Evolutionary conservation across 1,139 yeast genomes (phyloP).

Genomic region (Oligophagozyma castellii): DNA sequence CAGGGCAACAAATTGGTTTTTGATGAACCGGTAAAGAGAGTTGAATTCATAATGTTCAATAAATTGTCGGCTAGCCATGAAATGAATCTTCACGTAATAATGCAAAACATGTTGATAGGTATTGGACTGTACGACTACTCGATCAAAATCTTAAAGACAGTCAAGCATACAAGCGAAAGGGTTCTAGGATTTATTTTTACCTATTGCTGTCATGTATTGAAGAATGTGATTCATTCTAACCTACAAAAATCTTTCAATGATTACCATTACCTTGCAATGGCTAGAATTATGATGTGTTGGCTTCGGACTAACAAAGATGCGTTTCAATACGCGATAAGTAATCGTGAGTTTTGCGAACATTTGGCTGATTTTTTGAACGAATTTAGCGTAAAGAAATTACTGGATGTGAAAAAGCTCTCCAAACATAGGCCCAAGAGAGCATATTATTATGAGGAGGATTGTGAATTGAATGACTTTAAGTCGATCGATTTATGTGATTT

Average conservation of each 20-base stretch:
- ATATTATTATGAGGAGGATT: conserved; percentile 52
- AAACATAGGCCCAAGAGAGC: conserved; percentile 31
- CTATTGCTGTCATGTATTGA: conserved; percentile 14
- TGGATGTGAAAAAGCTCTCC: conserved; percentile 2
- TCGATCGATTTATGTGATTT: conserved; percentile 45
- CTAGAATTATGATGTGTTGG: conserved; percentile 44
- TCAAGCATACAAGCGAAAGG: conserved; percentile 5
- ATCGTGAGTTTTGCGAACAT: conserved; percentile 25
- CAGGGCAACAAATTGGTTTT: conserved; percentile 9
- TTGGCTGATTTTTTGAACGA: conserved; percentile 27
- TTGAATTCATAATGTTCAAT: conserved; percentile 13
- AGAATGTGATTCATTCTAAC: conserved; percentile 14
- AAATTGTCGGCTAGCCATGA: conserved; percentile 17
- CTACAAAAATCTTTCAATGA: conserved; percentile 14
- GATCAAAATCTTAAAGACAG: conserved; percentile 3
- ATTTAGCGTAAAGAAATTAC: conserved; percentile 11
- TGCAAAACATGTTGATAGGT: conserved; percentile 13
- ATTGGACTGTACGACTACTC: conserved; percentile 17
- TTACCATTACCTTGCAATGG: conserved; percentile 19
- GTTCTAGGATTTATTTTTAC: conserved; percentile 17
- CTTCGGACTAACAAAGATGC: conserved; percentile 34
- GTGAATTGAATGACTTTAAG: conserved; percentile 43
- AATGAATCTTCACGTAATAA: conserved; percentile 17
- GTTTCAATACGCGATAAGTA: conserved; percentile 28
- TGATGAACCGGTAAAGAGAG: conserved; percentile 3